These are phyloP conservation scores for Neonectria faginata DNA, from an alignment of 2,329 filamentous ascomycete species.

Conservation along the genomic window DNA sequence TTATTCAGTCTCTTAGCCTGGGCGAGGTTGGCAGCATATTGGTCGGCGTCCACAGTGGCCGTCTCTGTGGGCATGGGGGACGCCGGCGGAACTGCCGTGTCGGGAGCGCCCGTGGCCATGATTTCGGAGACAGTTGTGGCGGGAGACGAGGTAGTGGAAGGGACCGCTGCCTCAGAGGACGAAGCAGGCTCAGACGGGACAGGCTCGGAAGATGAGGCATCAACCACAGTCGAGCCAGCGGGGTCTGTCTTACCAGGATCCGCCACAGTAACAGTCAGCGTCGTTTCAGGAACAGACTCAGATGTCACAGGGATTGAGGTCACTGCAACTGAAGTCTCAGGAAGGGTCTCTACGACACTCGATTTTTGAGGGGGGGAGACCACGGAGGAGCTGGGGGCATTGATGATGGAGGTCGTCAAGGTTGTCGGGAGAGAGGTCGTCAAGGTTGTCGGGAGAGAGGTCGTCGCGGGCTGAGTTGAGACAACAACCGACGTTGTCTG, in stretches of 20 bases:
- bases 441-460: background rate
- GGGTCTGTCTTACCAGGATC: conserved; percentile 30
- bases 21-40: conserved; percentile 60
- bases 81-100: conserved; percentile 57
- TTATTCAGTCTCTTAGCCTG: conserved; percentile 60
- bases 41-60: conserved; percentile 54
- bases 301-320: conserved; percentile 10
- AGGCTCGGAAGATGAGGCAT: conserved; percentile 28
- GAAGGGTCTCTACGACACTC: conserved; percentile 1
- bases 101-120: conserved; percentile 45
- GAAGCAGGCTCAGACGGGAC: conserved; percentile 22
- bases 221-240: conserved; percentile 23
- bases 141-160: conserved; percentile 31
- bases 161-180: conserved; percentile 21
- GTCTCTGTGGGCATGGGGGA: conserved; percentile 52
- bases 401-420: conserved; percentile 16
- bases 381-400: conserved; percentile 24
- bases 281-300: conserved; percentile 24
- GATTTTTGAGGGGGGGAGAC: conserved; percentile 2
- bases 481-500: conserved; percentile 19
- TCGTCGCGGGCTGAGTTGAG: conserved; percentile 17
- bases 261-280: conserved; percentile 33
- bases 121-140: conserved; percentile 23
- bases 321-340: conserved; percentile 12
- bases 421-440: background rate